Conservation (phyloP, 1,284 basidiomycete species). For the Agaricales sp. region DNA sequence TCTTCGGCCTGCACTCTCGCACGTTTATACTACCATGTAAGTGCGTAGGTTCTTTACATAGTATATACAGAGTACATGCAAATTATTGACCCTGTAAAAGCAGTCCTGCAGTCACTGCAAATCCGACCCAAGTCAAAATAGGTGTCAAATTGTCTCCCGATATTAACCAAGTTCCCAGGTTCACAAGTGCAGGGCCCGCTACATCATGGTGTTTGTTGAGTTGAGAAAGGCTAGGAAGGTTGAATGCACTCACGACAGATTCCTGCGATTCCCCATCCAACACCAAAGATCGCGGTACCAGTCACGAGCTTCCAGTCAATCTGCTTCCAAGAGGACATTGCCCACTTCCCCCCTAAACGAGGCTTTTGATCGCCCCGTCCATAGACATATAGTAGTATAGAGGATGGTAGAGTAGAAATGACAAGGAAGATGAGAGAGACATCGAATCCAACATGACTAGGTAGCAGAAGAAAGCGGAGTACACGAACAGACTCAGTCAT, state of each 20-base stretch:
- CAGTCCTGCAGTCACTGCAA: slow-evolving; percentile 32
- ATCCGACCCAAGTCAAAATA: slow-evolving; percentile 28
- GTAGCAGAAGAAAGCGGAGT: slow-evolving; percentile 44
- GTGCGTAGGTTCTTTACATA: not conserved
- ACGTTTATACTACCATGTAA: not conserved
- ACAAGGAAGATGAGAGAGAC: slow-evolving; percentile 42
- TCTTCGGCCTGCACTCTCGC: not conserved
- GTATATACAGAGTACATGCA: too few species aligned
- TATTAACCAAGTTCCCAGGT: slow-evolving; percentile 36
- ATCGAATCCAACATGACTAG: slow-evolving; percentile 37
- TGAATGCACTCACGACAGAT: slow-evolving; percentile 40
- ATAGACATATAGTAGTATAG: slow-evolving; percentile 25
- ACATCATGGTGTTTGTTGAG: not conserved
- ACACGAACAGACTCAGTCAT: slow-evolving; percentile 44
- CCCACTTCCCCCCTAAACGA: slow-evolving; percentile 28
- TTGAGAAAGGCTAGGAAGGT: not conserved
- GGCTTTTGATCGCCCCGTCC: slow-evolving; percentile 20
- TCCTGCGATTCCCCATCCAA: slow-evolving; percentile 59
- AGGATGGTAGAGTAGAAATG: slow-evolving; percentile 33
- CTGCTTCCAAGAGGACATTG: slow-evolving; percentile 24
- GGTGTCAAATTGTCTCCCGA: slow-evolving; percentile 21
- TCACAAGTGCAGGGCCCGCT: slow-evolving; percentile 37
- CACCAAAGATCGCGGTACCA: slow-evolving; percentile 51
- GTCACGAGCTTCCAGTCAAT: slow-evolving; percentile 40
- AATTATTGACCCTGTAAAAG: slow-evolving; percentile 15